Conservation (phyloP, 768 basidiomycete species). For the Pisolithus orientalis region DNA sequence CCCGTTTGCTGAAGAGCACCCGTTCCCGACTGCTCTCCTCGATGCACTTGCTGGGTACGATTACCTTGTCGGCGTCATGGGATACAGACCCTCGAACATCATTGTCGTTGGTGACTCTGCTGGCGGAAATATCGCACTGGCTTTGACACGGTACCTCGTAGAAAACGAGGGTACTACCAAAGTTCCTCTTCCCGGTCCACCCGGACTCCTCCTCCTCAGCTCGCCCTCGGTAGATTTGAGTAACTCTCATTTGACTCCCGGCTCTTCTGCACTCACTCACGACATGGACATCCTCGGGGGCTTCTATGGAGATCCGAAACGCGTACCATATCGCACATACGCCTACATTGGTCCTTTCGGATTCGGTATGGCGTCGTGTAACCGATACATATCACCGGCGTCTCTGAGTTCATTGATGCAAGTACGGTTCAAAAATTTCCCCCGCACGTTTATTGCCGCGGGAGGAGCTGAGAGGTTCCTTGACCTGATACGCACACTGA, state of each 20-base stretch:
- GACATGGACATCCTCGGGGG: slow-evolving; percentile 25
- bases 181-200: slow-evolving; percentile 33
- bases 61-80: slow-evolving; percentile 54
- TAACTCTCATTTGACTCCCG: slow-evolving; percentile 32
- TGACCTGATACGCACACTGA: slow-evolving; percentile 43
- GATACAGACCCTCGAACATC: slow-evolving; percentile 55
- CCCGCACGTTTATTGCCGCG: slow-evolving; percentile 51
- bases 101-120: slow-evolving; percentile 72
- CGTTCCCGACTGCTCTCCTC: slow-evolving; percentile 72
- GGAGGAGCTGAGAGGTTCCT: slow-evolving; percentile 53
- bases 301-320: slow-evolving; percentile 5
- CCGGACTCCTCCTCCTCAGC: slow-evolving; percentile 44
- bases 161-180: slow-evolving; percentile 32
- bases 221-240: slow-evolving; percentile 52
- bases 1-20: slow-evolving; percentile 38
- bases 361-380: slow-evolving; percentile 35
- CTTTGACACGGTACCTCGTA: slow-evolving; percentile 55
- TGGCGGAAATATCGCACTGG: slow-evolving; percentile 66
- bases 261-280: slow-evolving; percentile 33
- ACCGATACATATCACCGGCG: slow-evolving; percentile 56
- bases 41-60: slow-evolving; percentile 71
- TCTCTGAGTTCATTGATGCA: slow-evolving; percentile 32
- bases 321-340: slow-evolving; percentile 26
- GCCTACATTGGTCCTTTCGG: slow-evolving; percentile 47
- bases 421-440: slow-evolving; percentile 49